Conservation (phyloP, 129 eudicot genomes). For the Smallanthus sonchifolius region DNA sequence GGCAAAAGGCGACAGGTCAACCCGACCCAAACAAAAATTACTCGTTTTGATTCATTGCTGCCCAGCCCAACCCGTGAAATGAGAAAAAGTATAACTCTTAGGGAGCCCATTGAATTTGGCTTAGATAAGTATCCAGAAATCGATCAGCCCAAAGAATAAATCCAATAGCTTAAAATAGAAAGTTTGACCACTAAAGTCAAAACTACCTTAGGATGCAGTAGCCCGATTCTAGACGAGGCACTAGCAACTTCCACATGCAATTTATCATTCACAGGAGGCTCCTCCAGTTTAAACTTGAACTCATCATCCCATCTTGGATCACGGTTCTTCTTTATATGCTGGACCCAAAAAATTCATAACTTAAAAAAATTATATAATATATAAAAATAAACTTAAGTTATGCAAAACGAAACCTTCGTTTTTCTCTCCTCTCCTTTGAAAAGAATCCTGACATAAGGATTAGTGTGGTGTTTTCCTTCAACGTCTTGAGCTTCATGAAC, state of each 20-base stretch:
- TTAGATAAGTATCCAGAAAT: not conserved
- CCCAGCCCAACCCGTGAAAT: not conserved
- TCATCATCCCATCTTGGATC: slow-evolving; percentile 98
- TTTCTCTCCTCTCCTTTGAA: slow-evolving; percentile 91
- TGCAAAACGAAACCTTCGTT: slow-evolving; percentile 57
- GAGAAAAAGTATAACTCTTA: not conserved
- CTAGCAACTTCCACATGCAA: slow-evolving; percentile 85
- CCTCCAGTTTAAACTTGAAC: slow-evolving; percentile 70
- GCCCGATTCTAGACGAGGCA: slow-evolving; percentile 73
- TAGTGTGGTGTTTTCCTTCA: slow-evolving; percentile 95
- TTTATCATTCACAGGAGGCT: slow-evolving; percentile 78
- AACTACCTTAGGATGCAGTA: slow-evolving; percentile 87
- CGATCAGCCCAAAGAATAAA: not conserved
- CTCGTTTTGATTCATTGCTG: not conserved
- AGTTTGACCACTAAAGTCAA: not conserved
- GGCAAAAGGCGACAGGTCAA: not conserved
- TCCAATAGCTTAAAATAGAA: not conserved
- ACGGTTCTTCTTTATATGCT: slow-evolving; percentile 88
- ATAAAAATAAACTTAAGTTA: not conserved
- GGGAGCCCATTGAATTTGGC: not conserved
- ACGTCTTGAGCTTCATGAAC: slow-evolving; percentile 94
- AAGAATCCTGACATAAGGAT: slow-evolving; percentile 70
- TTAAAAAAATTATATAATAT: not conserved
- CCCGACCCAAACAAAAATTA: not conserved
- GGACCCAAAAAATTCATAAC: not conserved